These are phyloP conservation scores for Cryptococcus sp. DNA, from an alignment of 1,284 basidiomycete genomes.

Conservation along the genomic window DNA sequence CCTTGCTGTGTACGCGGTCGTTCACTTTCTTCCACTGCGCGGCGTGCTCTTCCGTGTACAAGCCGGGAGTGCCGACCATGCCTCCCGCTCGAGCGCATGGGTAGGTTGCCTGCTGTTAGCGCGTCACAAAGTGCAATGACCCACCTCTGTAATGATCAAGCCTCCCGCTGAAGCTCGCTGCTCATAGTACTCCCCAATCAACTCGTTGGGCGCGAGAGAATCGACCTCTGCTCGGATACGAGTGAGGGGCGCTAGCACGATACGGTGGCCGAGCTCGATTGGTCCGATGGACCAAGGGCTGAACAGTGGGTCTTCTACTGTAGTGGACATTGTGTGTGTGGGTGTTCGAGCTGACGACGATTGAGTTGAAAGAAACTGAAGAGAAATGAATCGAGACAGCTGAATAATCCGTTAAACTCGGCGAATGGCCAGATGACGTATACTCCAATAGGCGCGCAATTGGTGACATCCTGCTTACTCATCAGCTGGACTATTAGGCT, in stretches of 20 bases:
- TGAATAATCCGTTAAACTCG: too few relatives aligned
- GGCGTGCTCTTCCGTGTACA: slow-evolving; percentile 22
- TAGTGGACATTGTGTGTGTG: neutral
- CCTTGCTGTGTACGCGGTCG: slow-evolving; percentile 55
- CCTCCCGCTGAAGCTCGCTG: slow-evolving; percentile 38
- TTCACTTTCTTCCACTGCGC: slow-evolving; percentile 44
- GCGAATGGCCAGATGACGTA: too few relatives aligned
- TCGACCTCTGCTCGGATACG: slow-evolving; percentile 29
- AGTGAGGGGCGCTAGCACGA: slow-evolving; percentile 48
- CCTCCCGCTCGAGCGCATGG: slow-evolving; percentile 12
- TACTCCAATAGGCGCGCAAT: too few relatives aligned
- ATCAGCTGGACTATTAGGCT: too few relatives aligned
- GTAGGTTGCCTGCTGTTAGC: slow-evolving; percentile 12
- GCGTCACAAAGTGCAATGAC: neutral
- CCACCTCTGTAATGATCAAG: slow-evolving; percentile 41
- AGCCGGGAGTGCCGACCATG: slow-evolving; percentile 15
- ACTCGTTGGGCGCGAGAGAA: slow-evolving; percentile 18
- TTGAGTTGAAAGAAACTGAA: too few relatives aligned
- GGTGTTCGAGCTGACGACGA: neutral
- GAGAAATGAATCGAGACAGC: too few relatives aligned
- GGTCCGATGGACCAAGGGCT: slow-evolving; percentile 26
- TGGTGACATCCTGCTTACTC: too few relatives aligned
- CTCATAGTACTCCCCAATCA: slow-evolving; percentile 41
- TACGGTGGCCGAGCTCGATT: slow-evolving; percentile 35
- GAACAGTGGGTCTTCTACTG: slow-evolving; percentile 15